Conservation (phyloP, 495 filamentous ascomycete genomes). For the Penicillium coffeae region DNA sequence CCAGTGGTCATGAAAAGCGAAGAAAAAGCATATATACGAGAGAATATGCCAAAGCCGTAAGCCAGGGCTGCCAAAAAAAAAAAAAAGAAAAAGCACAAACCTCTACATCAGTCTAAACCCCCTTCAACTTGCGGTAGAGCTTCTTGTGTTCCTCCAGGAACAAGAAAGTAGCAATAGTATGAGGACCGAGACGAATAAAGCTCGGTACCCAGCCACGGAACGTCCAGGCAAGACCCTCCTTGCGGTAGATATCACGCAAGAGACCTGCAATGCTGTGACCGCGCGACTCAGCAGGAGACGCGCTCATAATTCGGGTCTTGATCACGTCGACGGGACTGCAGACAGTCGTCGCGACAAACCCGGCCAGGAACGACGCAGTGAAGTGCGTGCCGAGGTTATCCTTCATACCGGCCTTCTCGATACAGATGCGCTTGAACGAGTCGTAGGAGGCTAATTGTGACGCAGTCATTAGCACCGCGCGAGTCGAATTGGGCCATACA, state of each 20-base stretch:
- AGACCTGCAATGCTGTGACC: constrained; percentile 57
- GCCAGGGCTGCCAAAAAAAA: constrained; percentile 27
- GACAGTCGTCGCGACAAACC: constrained; percentile 90
- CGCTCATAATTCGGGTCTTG: constrained; percentile 92
- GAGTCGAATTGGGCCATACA: constrained; percentile 84
- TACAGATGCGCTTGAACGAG: constrained; percentile 75
- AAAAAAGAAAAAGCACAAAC: constrained; percentile 18
- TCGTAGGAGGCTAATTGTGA: constrained; percentile 90
- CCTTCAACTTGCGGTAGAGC: constrained; percentile 47
- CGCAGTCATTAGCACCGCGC: constrained; percentile 92
- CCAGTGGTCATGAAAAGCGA: constrained; percentile 11
- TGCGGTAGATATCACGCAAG: constrained; percentile 63
- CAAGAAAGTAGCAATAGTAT: constrained; percentile 93
- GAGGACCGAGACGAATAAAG: constrained; percentile 86
- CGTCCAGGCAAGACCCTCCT: constrained; percentile 84
- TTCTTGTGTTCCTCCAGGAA: constrained; percentile 81
- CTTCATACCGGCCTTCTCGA: constrained; percentile 61
- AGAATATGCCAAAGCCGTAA: constrained; percentile 36
- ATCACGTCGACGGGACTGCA: constrained; percentile 96
- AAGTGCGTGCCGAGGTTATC: constrained; percentile 86
- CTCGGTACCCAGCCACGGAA: constrained; percentile 98
- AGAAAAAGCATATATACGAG: constrained; percentile 14
- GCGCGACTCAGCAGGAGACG: constrained; percentile 46
- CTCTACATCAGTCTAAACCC: constrained; percentile 21
- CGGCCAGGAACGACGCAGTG: constrained; percentile 76